Base-by-base conservation (phyloP, 1,284 basidiomycete genomes). In the Cutaneotrichosporon sp. region DNA sequence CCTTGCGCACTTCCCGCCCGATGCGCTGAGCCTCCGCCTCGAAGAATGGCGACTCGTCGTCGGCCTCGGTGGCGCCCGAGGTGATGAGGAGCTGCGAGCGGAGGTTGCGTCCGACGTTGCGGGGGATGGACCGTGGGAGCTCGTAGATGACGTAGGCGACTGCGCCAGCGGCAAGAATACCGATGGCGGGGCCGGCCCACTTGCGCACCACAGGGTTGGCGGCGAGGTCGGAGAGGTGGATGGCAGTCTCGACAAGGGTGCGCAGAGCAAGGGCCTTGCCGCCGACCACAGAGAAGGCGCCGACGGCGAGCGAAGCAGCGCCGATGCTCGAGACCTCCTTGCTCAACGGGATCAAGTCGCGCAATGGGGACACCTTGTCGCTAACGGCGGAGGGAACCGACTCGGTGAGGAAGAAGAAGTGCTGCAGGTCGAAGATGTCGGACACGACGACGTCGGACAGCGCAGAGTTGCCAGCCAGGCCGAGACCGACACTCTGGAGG, bases 1-100 rank as follows among this genome's bases (percentile, higher is more conserved):
- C 95, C 81, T 98, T 98, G 72, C 95, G 86, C 20, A 92, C 92
- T 84, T 99, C 97, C 43, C 89, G 84, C 53, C 87, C 83, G 50
- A 97, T 84, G 16, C 95, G 84, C 50, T 82, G 83, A 0, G 87
- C 84, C 72, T 98, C 88, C 4, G 82, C 83, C 58, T 89, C 86
- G 18, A 88, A 82, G 72, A 90, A 97, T 24, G 82, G 79, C 25
- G 83, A 81, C 38, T 69, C 54, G 18, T 71, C 66, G 11, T 66
- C 62, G 13, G 71, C 69, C 20, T 67, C 61, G 42, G 75, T 82
- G 31, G 52, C 36, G 10, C 71, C 70, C 0, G 72, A 69, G 31
- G 59, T 58, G 18, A 62, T 53, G 63, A 82, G 71, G 16, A 92
- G 82, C 16, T 86, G 83, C 2, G 85, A 81, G 46, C 78, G 75